These are phyloP conservation scores for Coemansia sp. DNA, from an alignment of 192 early-diverging fungal species.

Conservation along the genomic window DNA sequence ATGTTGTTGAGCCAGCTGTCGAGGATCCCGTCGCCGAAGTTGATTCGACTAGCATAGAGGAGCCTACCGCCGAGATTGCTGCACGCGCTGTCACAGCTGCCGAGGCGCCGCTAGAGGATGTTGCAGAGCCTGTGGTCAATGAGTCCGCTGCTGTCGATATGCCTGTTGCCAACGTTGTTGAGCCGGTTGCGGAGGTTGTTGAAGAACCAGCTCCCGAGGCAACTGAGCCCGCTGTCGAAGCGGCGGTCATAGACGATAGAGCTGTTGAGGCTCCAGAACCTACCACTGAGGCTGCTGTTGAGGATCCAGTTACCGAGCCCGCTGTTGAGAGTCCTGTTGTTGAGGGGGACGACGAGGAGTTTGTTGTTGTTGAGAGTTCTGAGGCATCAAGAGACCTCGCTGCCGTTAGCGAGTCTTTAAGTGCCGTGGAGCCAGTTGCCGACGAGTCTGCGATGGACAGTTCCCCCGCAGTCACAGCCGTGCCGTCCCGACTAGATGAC, in stretches of 20 bases:
- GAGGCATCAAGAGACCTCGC: neutral
- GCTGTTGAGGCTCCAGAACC: neutral
- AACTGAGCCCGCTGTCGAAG: neutral
- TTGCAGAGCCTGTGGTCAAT: neutral
- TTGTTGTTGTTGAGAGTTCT: neutral
- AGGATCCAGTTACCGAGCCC: neutral
- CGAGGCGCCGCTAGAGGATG: neutral
- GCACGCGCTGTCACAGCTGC: neutral
- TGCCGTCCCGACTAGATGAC: conserved; percentile 5
- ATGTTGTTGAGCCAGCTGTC: neutral
- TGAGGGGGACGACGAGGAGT: neutral
- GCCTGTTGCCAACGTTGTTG: neutral
- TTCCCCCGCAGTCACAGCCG: neutral
- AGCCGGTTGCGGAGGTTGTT: neutral
- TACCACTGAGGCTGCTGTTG: neutral
- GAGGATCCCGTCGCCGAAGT: neutral
- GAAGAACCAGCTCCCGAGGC: neutral
- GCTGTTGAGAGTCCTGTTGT: neutral
- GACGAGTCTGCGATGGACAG: neutral
- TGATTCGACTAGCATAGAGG: neutral
- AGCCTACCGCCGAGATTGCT: neutral
- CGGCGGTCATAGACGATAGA: neutral
- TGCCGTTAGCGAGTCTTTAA: neutral
- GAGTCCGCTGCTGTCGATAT: conserved; percentile 5
- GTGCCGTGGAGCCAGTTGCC: neutral